These are phyloP conservation scores for Malus orientalis DNA, from an alignment of 306 rosid genomes.

Conservation along the genomic window DNA sequence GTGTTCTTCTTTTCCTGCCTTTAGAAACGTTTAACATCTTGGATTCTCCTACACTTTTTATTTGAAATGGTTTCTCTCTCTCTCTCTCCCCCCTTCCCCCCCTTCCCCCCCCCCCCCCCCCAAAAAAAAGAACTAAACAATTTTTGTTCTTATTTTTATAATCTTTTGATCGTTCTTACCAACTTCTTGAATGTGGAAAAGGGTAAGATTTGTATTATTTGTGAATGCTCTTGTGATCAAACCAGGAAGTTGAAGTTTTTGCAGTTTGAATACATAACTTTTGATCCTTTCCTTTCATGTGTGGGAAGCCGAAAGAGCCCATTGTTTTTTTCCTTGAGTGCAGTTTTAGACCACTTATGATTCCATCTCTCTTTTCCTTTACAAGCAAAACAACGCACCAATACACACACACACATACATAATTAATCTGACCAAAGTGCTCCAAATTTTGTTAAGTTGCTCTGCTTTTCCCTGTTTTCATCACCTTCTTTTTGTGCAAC, in stretches of 20 bases:
- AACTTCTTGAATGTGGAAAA: slow-evolving; percentile 4
- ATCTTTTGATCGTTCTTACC: slow-evolving; percentile 2
- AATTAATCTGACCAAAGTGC: slow-evolving; percentile 46
- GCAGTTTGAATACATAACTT: slow-evolving; percentile 35
- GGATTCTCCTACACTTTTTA: slow-evolving; percentile 24
- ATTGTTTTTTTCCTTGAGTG: slow-evolving; percentile 33
- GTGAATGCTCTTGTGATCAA: slow-evolving; percentile 15
- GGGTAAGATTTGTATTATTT: slow-evolving; percentile 15
- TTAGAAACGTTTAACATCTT: slow-evolving; percentile 21
- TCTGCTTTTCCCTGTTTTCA: slow-evolving; percentile 37
- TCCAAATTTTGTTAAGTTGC: slow-evolving; percentile 36
- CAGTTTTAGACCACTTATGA: slow-evolving; percentile 36
- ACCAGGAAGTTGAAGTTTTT: slow-evolving; percentile 11
- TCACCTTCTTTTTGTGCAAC: slow-evolving; percentile 26
- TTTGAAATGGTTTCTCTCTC: slow-evolving; percentile 6
- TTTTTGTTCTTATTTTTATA: slow-evolving; percentile 1
- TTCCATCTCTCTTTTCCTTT: slow-evolving; percentile 25
- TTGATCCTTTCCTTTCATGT: slow-evolving; percentile 65
- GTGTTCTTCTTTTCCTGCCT: slow-evolving; percentile 11
- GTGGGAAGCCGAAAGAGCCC: slow-evolving; percentile 71
- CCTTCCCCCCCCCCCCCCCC: accelerated
- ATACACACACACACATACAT: not conserved
- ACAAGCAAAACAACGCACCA: slow-evolving; percentile 15
- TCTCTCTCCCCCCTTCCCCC: not conserved
- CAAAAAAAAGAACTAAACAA: not conserved